These are phyloP conservation scores for Solanum neorickii DNA, from an alignment of 257 asterid species.

Conservation along the genomic window DNA sequence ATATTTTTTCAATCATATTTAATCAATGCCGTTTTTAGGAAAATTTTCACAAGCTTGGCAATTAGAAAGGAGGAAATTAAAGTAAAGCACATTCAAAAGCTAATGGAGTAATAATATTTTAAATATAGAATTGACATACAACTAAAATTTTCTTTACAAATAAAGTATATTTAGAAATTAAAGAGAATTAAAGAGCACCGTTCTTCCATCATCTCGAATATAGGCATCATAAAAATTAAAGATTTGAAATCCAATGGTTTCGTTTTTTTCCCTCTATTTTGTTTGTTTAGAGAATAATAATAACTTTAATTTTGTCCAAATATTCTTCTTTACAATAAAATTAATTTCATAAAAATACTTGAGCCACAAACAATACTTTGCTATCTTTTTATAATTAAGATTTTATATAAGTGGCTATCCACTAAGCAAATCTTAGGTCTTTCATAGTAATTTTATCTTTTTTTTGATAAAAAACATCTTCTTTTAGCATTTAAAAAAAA, in stretches of 20 bases:
- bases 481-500: not conserved
- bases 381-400: not conserved
- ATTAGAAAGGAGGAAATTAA: not conserved
- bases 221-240: not conserved
- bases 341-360: not conserved
- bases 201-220: not conserved
- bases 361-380: not conserved
- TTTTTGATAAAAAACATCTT: not conserved
- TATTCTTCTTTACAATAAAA: not conserved
- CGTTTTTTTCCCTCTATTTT: not conserved
- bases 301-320: not conserved
- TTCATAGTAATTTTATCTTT: not conserved
- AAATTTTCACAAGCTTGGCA: not conserved
- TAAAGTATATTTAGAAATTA: not conserved
- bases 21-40: not conserved
- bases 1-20: not conserved
- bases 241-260: slow-evolving; percentile 1
- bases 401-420: not conserved
- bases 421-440: not conserved
- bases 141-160: not conserved
- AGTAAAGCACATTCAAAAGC: not conserved
- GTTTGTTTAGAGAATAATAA: not conserved
- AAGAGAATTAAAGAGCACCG: not conserved
- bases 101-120: not conserved
- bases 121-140: not conserved